Percentiles rank a stretch among this genome's conserved stretches.
These are phyloP conservation scores for Salvia rosmarinus DNA, from an alignment of 257 asterid genomes.

Conservation along the genomic window DNA sequence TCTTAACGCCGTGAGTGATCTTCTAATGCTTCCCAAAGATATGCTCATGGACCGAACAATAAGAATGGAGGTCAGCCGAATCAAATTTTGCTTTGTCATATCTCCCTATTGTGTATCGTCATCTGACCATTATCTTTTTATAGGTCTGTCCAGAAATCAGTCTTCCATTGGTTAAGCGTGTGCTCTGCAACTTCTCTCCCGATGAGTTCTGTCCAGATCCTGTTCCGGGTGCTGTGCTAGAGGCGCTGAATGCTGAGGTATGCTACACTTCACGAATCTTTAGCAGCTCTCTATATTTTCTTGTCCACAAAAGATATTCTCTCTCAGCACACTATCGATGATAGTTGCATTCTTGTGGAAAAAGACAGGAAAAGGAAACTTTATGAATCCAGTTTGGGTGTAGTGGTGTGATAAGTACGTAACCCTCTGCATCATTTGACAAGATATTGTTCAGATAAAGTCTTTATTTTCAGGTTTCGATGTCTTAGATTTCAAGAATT, in stretches of 20 bases:
- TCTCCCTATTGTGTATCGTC: background rate
- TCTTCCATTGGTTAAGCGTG: constrained; percentile 75
- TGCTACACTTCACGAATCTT: background rate
- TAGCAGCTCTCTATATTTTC: background rate
- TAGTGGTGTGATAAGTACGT: too few species aligned
- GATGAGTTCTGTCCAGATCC: constrained; percentile 98
- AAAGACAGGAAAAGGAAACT: background rate
- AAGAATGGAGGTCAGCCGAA: constrained; percentile 75
- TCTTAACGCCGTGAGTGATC: constrained; percentile 82
- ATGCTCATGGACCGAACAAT: constrained; percentile 80
- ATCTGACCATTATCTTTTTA: constrained; percentile 28
- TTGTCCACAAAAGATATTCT: background rate
- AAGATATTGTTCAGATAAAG: background rate
- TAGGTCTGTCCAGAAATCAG: constrained; percentile 90
- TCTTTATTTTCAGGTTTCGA: background rate
- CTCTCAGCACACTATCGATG: background rate
- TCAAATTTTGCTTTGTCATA: background rate
- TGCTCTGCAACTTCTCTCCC: constrained; percentile 94
- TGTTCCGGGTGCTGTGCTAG: constrained; percentile 88
- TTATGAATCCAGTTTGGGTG: background rate
- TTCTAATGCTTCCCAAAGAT: constrained; percentile 98
- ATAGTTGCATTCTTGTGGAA: background rate
- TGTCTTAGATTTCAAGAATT: background rate
- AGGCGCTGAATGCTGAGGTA: constrained; percentile 98
- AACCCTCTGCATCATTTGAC: too few species aligned